Evolutionary conservation across 495 filamentous ascomycete species (phyloP).

Genomic region (Aspergillus baeticus): DNA sequence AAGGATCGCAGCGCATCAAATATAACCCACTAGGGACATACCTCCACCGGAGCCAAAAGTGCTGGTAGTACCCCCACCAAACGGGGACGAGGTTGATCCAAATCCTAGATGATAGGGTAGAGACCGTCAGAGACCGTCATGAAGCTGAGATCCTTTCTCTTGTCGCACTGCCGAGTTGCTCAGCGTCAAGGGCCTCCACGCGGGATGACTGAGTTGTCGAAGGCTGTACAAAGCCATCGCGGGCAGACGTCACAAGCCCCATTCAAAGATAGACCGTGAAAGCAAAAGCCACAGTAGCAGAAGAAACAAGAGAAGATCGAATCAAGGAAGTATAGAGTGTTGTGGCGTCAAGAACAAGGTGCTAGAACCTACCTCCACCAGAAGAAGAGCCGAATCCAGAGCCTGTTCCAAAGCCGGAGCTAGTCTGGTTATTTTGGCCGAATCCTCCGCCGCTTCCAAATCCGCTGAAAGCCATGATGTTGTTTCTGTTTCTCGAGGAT

Average conservation of each 20-base stretch:
- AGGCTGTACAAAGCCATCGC: slow-evolving; percentile 24
- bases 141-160: slow-evolving; percentile 44
- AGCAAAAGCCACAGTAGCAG: slow-evolving; percentile 19
- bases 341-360: slow-evolving; percentile 16
- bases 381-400: slow-evolving; percentile 40
- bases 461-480: slow-evolving; percentile 45
- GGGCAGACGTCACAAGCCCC: slow-evolving; percentile 40
- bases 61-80: slow-evolving; percentile 39
- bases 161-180: slow-evolving; percentile 33
- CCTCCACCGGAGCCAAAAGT: slow-evolving; percentile 59
- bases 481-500: slow-evolving; percentile 25
- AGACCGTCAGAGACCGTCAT: slow-evolving; percentile 45
- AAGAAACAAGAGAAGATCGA: slow-evolving; percentile 17
- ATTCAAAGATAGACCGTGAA: slow-evolving; percentile 22
- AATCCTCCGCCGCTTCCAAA: slow-evolving; percentile 48
- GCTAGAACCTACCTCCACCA: slow-evolving; percentile 49
- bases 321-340: slow-evolving; percentile 15
- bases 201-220: slow-evolving; percentile 19
- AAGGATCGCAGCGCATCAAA: slow-evolving; percentile 34
- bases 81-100: slow-evolving; percentile 48
- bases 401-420: slow-evolving; percentile 48
- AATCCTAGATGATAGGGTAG: slow-evolving; percentile 54
- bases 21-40: slow-evolving; percentile 41
- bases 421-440: slow-evolving; percentile 59
- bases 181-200: slow-evolving; percentile 30